A percentile compares a stretch with the other conserved stretches of the same genome.
These are phyloP conservation scores for Globisporangium parvum DNA, from an alignment of 352 stramenopile species.

Conservation along the genomic window DNA sequence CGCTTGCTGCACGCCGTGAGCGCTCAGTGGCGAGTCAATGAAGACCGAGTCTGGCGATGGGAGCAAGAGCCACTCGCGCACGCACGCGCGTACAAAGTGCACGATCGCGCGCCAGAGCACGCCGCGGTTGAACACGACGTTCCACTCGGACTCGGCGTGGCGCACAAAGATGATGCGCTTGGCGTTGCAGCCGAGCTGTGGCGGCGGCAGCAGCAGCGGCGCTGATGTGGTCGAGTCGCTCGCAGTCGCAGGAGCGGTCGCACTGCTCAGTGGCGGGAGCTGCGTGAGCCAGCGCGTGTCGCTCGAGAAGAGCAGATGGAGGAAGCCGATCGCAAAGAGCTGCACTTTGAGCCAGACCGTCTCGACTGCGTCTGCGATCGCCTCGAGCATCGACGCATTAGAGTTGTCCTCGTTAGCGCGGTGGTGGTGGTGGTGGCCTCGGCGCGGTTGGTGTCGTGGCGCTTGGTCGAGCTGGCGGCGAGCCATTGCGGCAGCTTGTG, in stretches of 20 bases:
- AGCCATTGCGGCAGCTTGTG: not conserved
- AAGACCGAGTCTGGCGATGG: conserved; percentile 72
- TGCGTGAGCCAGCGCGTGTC: conserved; percentile 43
- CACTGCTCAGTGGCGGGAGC: not conserved
- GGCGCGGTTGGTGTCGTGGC: no score
- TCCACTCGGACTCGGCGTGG: conserved; percentile 87
- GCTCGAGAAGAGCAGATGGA: conserved; percentile 73
- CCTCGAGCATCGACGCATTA: conserved; percentile 17
- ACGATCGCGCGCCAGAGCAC: conserved; percentile 33
- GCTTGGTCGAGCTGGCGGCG: not conserved
- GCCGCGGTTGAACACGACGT: conserved; percentile 84
- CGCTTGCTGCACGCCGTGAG: conserved; percentile 47
- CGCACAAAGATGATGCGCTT: conserved; percentile 82
- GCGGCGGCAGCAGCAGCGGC: not conserved
- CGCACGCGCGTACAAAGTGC: conserved; percentile 44
- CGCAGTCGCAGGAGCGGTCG: not conserved
- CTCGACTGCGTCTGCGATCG: conserved; percentile 24
- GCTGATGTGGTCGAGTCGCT: not conserved
- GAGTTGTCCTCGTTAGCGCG: conserved; percentile 14
- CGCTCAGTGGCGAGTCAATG: conserved; percentile 80
- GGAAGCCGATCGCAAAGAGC: conserved; percentile 46
- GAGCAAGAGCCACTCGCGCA: conserved; percentile 63
- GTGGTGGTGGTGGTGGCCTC: not conserved
- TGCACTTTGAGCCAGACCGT: conserved; percentile 61
- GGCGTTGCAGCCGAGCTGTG: not conserved